Base-by-base conservation (phyloP, 306 rosid genomes). In the Sechiopsis laciniata region DNA sequence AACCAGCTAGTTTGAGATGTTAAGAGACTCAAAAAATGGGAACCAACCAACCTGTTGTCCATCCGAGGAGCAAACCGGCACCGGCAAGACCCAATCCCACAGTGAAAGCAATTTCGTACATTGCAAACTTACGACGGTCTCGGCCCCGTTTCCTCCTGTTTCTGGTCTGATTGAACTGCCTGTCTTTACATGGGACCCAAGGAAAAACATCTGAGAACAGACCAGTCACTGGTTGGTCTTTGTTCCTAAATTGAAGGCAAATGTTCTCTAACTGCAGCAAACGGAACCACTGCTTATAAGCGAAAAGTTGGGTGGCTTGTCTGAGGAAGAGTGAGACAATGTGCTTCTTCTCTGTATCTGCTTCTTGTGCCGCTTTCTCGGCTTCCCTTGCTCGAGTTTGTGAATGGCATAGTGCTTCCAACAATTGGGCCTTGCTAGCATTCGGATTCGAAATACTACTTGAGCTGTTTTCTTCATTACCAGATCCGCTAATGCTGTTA, bases 381-480 rank as follows among this genome's bases (percentile, higher is more conserved):
- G 98, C 98, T 55, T 88, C 88, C 83, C 98, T 84, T 6, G 98
- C 97, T 76, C 98, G 87, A 42, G 92, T 90, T 84, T 90, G 97
- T 74, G 98, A 93, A 76, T 90, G 91, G 68, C 93, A 85, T 32
- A 93, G 75, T 9, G 98, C 98, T 84, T 88, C 91, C 79, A 90
- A 70, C 81, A 93, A 82, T 85, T 93, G 82, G 37, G 93, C 80
- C 81, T 82, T 86, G 84, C 78, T 78, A 72, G 74, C 66, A 32
- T 78, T 75, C 51, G 71, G 80, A 6, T 79, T 61, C 3, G 54
- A 22, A 40, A 19, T 40, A 3, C 71, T 72, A 65, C 71, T 29
- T 42, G 76, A 46, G 55, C 10, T 12, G 55, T 46, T 20, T 67
- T 45, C 72, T 67, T 67, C 72, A 6, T 20, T 46, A 11, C 19